Evolutionary conservation across 768 basidiomycete genomes (phyloP), one percentile per base, ranked within the genome.

Genomic region (Leccinum sublutescens): DNA sequence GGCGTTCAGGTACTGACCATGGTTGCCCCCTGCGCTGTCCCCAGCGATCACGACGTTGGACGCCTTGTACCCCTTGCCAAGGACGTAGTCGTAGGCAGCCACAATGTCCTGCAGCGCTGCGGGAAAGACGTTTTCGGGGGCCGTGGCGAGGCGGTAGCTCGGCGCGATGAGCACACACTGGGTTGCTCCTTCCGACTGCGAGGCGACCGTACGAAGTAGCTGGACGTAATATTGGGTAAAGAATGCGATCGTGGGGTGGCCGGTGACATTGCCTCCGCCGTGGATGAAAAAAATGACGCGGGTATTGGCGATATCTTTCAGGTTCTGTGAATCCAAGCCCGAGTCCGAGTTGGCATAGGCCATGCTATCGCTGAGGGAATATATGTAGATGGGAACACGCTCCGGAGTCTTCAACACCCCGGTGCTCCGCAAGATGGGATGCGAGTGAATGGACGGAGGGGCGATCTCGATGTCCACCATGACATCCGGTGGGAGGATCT

Each of bases 21-120:
- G 59, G n/a, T 60, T 69, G 1, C 64, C 71, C 0, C 71, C 70
- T 8, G 69, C 69, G 21, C 70, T 71, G 47, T 71, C 67, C 0
- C 70, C 70, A 0, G 62, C 56, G 14, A 71, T 17, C n/a, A 58
- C 15, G 17, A 67, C 25, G 15, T 73, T 72, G 23, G 65, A 55
- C 0, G 57, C 17, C 2, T 50, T 9, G 52, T 71, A 71, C 4
- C 69, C 69, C 54, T 68, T 55, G 3, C 23, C n/a, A 33, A 71
- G 58, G 5, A 73, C 58, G 10, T 69, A 45, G 45, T 68, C 69
- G n/a, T 73, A 73, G 1, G 66, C 71, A 0, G 71, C 67, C 0
- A 66, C 33, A 7, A 71, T 4, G 29, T 71, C 69, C 25, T 71
- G 69, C 4, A 72, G 34, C 0, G 56, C 66, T 0, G 62, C 68